Base-by-base conservation (phyloP, 257 asterid species). In the Avicennia marina region DNA sequence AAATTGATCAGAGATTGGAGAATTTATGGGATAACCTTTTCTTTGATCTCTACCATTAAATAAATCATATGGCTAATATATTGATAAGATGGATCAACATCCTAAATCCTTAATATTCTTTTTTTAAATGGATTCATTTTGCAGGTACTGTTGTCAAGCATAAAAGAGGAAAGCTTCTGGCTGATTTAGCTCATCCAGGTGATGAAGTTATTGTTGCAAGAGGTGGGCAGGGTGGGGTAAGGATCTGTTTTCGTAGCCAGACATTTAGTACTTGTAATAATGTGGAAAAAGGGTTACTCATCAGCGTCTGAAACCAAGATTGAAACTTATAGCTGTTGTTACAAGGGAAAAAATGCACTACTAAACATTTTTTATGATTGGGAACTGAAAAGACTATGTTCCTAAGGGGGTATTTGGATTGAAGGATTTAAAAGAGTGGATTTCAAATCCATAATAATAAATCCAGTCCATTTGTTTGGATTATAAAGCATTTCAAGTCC, bases 141-240 rank as follows among this genome's bases (percentile, higher is more conserved):
- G 47, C 76, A 91, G 98, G 98, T 56, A 91, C 98, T 18, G 98
- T 88, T 65, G 90, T 86, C 42, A 91, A 88, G 45, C 87, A 69
- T 48, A 91, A 91, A 74, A 80, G 90, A 60, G 98, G 97, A 54
- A 88, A 88, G 75, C 72, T 84, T 72, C 61, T 91, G 73, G 97
- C 98, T 63, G 97, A 91, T 78, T 76, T 91, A 66, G 78, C 95
- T 68, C 78, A 68, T 64, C 95, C 79, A 10, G 97, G 95, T 55
- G 95, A 83, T 41, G 94, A 91, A 80, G 86, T 91, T 47, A 61
- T 85, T 56, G 96, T 88, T 63, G 97, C 95, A 45, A 88, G 94
- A 78, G 98, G 97, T 60, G 98, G 98, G 55, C 97, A 80, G 68
- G 98, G 98, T 78, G 98, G 98, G 95, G 98, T 90, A 71, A 80